Conservation (phyloP, 169 alveolate species). For the Plasmodium malariae region DNA sequence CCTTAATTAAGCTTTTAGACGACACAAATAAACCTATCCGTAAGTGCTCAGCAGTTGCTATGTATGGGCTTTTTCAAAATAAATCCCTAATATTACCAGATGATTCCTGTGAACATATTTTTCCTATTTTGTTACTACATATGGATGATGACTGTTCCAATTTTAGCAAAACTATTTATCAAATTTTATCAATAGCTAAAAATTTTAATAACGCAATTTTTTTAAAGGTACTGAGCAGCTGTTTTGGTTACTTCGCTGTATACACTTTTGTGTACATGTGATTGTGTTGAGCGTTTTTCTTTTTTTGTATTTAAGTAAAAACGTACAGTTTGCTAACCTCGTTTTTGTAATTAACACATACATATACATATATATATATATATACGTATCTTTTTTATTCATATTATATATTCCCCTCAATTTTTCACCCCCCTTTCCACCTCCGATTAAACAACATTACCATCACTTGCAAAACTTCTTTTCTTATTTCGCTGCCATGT, state of each 20-base stretch:
- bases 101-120: slow-evolving; percentile 27
- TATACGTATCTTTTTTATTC: too few species aligned
- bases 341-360: too few species aligned
- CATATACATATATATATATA: neutral
- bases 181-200: slow-evolving; percentile 20
- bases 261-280: neutral
- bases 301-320: neutral
- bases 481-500: too few species aligned
- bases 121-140: slow-evolving; percentile 38
- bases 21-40: slow-evolving; percentile 54
- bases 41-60: slow-evolving; percentile 27
- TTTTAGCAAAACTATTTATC: slow-evolving; percentile 40
- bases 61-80: slow-evolving; percentile 58
- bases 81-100: slow-evolving; percentile 19
- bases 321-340: neutral
- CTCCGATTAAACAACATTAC: too few species aligned
- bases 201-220: slow-evolving; percentile 8
- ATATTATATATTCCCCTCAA: too few species aligned
- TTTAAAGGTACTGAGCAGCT: slow-evolving; percentile 35
- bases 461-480: too few species aligned
- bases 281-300: neutral
- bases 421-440: too few species aligned
- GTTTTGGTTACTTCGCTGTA: too few species aligned
- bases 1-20: slow-evolving; percentile 26
- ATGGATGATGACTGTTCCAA: slow-evolving; percentile 52